Conservation (phyloP, 176 grass and related monocot species). For the Hsuehochloa calcarea region DNA sequence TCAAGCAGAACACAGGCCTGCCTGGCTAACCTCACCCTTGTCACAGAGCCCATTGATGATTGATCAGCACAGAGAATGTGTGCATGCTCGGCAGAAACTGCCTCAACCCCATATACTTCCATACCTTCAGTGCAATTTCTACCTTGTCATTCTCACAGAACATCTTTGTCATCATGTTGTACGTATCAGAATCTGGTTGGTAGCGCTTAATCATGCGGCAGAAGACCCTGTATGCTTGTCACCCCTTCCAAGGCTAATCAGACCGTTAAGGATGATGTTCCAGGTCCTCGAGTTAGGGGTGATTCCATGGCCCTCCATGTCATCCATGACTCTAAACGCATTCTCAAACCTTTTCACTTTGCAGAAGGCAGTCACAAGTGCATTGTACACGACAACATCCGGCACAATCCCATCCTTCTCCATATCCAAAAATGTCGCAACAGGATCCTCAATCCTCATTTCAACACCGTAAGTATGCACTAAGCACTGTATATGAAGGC, state of each 20-base stretch:
- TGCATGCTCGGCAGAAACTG: constrained; percentile 94
- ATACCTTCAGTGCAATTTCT: constrained; percentile 82
- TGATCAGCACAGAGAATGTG: constrained; percentile 88
- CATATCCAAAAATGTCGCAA: constrained; percentile 80
- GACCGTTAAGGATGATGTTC: constrained; percentile 75
- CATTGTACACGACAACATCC: constrained; percentile 87
- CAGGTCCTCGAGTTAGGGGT: constrained; percentile 71
- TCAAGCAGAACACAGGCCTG: constrained; percentile 78
- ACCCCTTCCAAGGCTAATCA: constrained; percentile 61
- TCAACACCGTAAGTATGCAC: constrained; percentile 81
- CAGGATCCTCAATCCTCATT: constrained; percentile 79
- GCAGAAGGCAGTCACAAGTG: constrained; percentile 80
- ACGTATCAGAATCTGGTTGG: constrained; percentile 87
- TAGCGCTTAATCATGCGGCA: constrained; percentile 75
- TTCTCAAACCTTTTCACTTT: constrained; percentile 72
- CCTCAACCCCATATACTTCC: constrained; percentile 86
- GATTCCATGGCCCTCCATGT: constrained; percentile 79
- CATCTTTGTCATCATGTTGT: constrained; percentile 97
- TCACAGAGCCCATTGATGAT: constrained; percentile 56
- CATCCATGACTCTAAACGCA: constrained; percentile 70
- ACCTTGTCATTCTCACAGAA: constrained; percentile 73
- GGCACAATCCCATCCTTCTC: constrained; percentile 69
- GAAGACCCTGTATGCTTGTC: constrained; percentile 77
- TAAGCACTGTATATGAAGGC: constrained; percentile 82
- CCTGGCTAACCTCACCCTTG: constrained; percentile 65